Evolutionary conservation across 148 eudicot species (phyloP).

Genomic region (Camellia japonica): DNA sequence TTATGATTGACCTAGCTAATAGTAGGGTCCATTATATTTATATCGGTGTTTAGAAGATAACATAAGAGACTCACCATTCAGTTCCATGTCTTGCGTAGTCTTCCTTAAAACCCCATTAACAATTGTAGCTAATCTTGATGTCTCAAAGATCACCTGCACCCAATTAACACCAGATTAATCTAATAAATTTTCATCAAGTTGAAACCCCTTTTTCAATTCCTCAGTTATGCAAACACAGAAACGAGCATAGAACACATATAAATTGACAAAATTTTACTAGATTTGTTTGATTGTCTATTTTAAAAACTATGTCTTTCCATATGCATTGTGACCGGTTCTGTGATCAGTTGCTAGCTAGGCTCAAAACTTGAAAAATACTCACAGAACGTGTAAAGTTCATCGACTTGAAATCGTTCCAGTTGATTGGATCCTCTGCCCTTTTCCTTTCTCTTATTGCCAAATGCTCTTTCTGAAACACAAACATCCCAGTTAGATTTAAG

Average conservation of each 20-base stretch:
- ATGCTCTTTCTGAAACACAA: constrained; percentile 67
- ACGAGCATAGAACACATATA: too few relatives aligned
- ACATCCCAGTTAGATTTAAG: not conserved
- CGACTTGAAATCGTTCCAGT: constrained; percentile 80
- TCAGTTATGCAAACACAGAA: too few relatives aligned
- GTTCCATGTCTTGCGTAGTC: constrained; percentile 90
- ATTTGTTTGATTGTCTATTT: too few relatives aligned
- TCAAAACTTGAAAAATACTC: constrained; percentile 21
- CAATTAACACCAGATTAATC: not conserved
- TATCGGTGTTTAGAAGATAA: not conserved
- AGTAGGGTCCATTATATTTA: too few relatives aligned
- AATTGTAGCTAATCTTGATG: constrained; percentile 92
- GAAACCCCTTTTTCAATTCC: not conserved
- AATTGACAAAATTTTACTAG: too few relatives aligned
- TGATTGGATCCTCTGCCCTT: constrained; percentile 69
- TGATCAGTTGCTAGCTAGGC: not conserved
- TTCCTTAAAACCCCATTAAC: constrained; percentile 97
- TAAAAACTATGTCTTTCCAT: too few relatives aligned
- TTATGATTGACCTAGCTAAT: too few relatives aligned
- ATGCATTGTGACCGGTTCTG: too few relatives aligned
- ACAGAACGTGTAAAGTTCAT: constrained; percentile 96
- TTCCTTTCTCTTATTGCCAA: constrained; percentile 75
- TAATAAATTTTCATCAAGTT: not conserved
- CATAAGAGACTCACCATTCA: constrained; percentile 62
- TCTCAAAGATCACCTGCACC: constrained; percentile 92